Base-by-base conservation (phyloP, 2,329 filamentous ascomycete genomes). In the Zalaria obscura region DNA sequence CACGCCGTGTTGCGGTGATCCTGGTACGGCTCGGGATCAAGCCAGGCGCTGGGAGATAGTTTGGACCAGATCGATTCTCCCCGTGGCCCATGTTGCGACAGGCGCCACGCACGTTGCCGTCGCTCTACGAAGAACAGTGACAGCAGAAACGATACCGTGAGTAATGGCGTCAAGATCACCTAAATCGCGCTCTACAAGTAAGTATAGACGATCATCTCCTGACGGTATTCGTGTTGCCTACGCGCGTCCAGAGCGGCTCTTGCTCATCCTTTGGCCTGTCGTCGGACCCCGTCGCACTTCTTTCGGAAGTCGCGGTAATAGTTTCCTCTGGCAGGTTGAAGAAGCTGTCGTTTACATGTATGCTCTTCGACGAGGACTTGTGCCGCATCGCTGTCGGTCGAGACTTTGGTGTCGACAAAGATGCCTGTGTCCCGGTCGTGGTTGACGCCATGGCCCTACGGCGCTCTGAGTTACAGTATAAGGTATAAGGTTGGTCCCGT, bases 101-200 rank as follows among this genome's bases (percentile, higher is more conserved):
- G 49, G 27, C 58, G 76, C 66, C 57, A 66, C 54, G 52, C 66
- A 52, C 50, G 73, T 60, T 68, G 75, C 43, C 66, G 67, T 39
- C 69, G 61, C 60, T 82, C 78, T 35, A 82, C 69, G 39, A 80
- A 58, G 53, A 70, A 67, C 35, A 83, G 70, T 1, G 78, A 81
- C 48, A 82, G 36, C 35, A 83, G 56, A 59, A 83, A 82, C 18
- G 75, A 71, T 39, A 75, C 63, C 55, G 81, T 73, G 47, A 76
- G 67, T 46, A 83, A 49, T 5, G 79, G 78, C 0, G 76, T 78
- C 60, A 80, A 66, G 49, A 82, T 46, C 38, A 58, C 45, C 55
- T 59, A 32, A n/a, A 18, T 18, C 18, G 18, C 18, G 18, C 18
- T 18, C 18, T 2, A 32, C 29, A n/a, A n/a, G 29, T 32, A n/a